These are phyloP conservation scores for Trebouxia sp. DNA, from an alignment of 139 green algal genomes.

Conservation along the genomic window DNA sequence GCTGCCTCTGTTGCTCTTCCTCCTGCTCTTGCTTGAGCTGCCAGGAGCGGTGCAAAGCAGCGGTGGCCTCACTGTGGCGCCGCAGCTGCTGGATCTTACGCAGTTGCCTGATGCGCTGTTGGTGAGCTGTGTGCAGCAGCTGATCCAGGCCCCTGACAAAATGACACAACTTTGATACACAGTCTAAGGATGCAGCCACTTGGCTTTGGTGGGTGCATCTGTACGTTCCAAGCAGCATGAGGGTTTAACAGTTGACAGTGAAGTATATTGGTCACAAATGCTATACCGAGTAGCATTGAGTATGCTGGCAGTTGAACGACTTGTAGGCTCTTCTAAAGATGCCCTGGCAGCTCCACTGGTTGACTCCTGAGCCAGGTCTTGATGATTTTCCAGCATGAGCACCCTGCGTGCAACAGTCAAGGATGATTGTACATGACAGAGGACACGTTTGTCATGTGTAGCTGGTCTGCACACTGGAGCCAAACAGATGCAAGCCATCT, in stretches of 20 bases:
- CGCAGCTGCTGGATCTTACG: constrained; percentile 27
- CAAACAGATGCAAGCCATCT: no score
- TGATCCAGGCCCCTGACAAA: constrained; percentile 33
- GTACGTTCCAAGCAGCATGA: no score
- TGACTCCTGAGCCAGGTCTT: not conserved
- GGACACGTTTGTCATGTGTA: no score
- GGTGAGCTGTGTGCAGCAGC: constrained; percentile 27
- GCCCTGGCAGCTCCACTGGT: not conserved
- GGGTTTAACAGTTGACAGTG: no score
- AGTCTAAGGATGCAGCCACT: no score
- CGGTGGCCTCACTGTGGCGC: not conserved
- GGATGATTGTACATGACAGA: no score
- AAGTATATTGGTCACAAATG: no score
- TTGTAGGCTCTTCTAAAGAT: not conserved
- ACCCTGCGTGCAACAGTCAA: not conserved
- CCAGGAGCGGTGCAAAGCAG: not conserved
- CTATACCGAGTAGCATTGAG: constrained; percentile 7
- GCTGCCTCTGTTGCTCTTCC: not conserved
- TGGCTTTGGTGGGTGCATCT: no score
- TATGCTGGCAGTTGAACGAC: not conserved
- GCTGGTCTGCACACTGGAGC: not conserved
- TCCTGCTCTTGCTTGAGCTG: constrained; percentile 26
- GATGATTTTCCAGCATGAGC: not conserved
- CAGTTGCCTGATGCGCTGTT: constrained; percentile 25
- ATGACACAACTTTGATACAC: no score